Percentiles rank a stretch among this genome's conserved stretches.
Conservation (phyloP, 2,329 filamentous ascomycete genomes). For the Huntiella abstrusa region DNA sequence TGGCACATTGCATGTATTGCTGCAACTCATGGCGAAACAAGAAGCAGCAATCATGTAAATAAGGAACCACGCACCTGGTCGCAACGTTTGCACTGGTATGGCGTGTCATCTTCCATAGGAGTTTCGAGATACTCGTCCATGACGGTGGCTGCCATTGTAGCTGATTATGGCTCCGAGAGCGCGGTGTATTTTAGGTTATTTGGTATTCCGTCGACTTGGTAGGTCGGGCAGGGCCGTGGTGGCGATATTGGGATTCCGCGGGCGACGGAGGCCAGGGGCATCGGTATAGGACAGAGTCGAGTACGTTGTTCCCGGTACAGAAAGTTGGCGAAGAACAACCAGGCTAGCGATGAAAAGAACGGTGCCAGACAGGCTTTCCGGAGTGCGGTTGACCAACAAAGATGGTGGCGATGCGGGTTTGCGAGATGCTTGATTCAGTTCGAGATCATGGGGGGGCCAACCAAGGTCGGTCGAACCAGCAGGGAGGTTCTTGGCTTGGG, state of each 20-base stretch:
- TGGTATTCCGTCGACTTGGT: background rate
- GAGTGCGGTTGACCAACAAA: background rate
- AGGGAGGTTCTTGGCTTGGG: too few relatives aligned
- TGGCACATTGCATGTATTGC: too few relatives aligned
- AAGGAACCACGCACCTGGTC: constrained; percentile 47
- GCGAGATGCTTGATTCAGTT: background rate
- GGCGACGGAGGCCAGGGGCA: background rate
- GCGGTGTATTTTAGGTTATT: background rate
- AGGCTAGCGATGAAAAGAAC: too few relatives aligned
- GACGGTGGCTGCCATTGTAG: constrained; percentile 24
- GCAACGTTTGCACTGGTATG: constrained; percentile 82
- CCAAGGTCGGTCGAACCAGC: too few relatives aligned
- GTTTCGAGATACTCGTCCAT: constrained; percentile 45
- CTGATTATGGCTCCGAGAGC: background rate
- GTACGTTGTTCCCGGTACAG: too few relatives aligned
- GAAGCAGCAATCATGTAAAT: too few relatives aligned
- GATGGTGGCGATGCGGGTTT: background rate
- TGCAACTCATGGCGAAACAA: too few relatives aligned
- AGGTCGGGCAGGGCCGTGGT: background rate
- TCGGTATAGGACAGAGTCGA: too few relatives aligned
- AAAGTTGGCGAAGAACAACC: too few relatives aligned
- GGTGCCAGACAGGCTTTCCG: background rate
- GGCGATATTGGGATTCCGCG: background rate
- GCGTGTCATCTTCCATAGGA: constrained; percentile 60
- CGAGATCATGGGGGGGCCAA: too few relatives aligned